A percentile compares a stretch with the other conserved stretches of the same genome.
Conservation (phyloP, 495 filamentous ascomycete species). For the Podospora conica region DNA sequence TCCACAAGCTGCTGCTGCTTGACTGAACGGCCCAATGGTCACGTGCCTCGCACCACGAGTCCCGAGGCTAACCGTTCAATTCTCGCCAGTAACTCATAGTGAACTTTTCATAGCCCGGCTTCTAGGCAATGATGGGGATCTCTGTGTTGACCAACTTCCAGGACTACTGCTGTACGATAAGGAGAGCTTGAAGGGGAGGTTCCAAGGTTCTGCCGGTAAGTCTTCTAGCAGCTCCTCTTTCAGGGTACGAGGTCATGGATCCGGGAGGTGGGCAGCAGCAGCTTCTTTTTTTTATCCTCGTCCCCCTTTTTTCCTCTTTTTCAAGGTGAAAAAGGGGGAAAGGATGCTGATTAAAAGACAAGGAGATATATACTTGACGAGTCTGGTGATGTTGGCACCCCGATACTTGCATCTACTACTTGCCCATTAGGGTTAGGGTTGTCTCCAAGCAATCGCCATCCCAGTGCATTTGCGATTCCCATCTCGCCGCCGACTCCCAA, state of each 20-base stretch:
- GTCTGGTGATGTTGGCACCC: neutral
- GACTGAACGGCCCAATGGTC: neutral
- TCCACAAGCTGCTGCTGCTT: neutral
- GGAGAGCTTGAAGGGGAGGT: no score
- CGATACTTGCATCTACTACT: neutral
- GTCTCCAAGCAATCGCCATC: neutral
- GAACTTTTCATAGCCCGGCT: neutral
- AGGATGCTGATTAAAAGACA: neutral
- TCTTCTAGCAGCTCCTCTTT: no score
- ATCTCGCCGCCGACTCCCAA: neutral
- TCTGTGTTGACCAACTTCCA: neutral
- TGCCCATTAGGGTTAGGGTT: slow-evolving; percentile 1
- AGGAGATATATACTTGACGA: neutral
- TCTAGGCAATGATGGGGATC: neutral
- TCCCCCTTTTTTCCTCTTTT: neutral
- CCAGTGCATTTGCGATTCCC: neutral
- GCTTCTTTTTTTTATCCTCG: neutral
- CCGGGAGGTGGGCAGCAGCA: neutral
- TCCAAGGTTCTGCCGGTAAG: neutral
- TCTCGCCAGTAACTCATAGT: neutral
- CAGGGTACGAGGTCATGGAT: neutral
- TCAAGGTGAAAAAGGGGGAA: neutral
- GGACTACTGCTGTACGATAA: neutral
- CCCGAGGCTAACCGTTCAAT: neutral
- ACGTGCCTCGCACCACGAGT: neutral